Conservation (phyloP, 352 stramenopile genomes). For the Globisporangium echinulatum region DNA sequence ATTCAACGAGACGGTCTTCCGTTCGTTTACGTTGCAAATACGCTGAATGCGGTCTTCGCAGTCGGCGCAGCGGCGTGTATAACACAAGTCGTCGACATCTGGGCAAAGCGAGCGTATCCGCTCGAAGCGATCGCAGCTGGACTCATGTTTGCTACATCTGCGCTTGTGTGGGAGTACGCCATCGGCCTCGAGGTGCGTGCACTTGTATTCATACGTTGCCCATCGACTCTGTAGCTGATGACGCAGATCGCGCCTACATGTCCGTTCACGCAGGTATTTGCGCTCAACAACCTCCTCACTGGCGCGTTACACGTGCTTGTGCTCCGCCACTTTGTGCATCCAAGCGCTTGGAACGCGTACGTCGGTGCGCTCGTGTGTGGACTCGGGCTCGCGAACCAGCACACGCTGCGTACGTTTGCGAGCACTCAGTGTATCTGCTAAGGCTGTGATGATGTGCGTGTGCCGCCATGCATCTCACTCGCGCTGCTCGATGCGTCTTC, state of each 20-base stretch:
- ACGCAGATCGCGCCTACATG: neutral
- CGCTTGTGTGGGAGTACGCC: conserved; percentile 90
- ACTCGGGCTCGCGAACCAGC: conserved; percentile 90
- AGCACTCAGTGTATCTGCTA: neutral
- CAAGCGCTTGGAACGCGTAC: conserved; percentile 17
- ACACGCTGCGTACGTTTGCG: conserved; percentile 60
- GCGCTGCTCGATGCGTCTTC: no score
- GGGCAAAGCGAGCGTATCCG: conserved; percentile 8
- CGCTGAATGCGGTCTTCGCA: conserved; percentile 26
- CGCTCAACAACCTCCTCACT: conserved; percentile 90
- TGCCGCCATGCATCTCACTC: no score
- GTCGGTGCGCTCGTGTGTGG: conserved; percentile 83
- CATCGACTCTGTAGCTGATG: neutral
- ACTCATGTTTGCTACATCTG: conserved; percentile 67
- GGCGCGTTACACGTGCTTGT: conserved; percentile 65
- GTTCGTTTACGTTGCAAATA: conserved; percentile 32
- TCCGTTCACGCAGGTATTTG: conserved; percentile 79
- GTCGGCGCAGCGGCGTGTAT: conserved; percentile 28
- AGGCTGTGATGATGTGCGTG: no score
- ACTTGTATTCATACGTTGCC: neutral
- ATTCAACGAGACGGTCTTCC: neutral
- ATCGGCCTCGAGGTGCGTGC: conserved; percentile 37
- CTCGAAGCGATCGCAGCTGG: conserved; percentile 29
- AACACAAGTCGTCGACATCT: conserved; percentile 27
- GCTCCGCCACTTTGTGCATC: conserved; percentile 21